phyloP scores from a whole-genome alignment of 2,329 filamentous ascomycete genomes.

The Calonectria pauciramosa region DNA sequence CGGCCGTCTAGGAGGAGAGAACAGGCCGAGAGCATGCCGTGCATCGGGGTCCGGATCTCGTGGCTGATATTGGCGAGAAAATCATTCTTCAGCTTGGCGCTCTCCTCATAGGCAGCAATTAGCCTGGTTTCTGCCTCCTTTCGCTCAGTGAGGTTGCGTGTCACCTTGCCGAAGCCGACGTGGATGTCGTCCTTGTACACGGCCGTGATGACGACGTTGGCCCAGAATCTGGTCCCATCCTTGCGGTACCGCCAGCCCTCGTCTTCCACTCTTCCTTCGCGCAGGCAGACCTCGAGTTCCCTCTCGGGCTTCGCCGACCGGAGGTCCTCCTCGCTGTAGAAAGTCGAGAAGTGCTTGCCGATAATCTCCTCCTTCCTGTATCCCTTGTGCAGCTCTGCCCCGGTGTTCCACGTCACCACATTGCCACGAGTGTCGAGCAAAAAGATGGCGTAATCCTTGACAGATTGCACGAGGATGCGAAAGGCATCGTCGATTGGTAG shows the following conservation, averaged over 20 bases:
- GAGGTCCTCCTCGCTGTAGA: slow-evolving; percentile 67
- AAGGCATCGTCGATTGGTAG: slow-evolving; percentile 67
- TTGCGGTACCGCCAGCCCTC: slow-evolving; percentile 72
- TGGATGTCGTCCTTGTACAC: slow-evolving; percentile 66
- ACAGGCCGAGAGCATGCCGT: slow-evolving; percentile 72
- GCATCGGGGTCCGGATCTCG: slow-evolving; percentile 75
- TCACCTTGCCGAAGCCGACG: slow-evolving; percentile 71
- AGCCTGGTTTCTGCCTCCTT: slow-evolving; percentile 67
- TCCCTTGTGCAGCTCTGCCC: slow-evolving; percentile 68
- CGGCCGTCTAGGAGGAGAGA: slow-evolving; percentile 68
- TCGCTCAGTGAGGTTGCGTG: slow-evolving; percentile 69
- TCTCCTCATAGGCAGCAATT: slow-evolving; percentile 71
- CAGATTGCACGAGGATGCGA: slow-evolving; percentile 71
- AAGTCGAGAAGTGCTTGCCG: slow-evolving; percentile 69
- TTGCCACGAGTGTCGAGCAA: slow-evolving; percentile 69
- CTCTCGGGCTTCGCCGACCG: slow-evolving; percentile 62
- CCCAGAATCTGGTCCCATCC: slow-evolving; percentile 72
- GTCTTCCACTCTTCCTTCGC: slow-evolving; percentile 69
- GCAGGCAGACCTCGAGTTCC: slow-evolving; percentile 66
- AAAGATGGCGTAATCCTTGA: slow-evolving; percentile 75
- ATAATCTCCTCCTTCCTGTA: slow-evolving; percentile 68
- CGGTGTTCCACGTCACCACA: slow-evolving; percentile 70
- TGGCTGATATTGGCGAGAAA: slow-evolving; percentile 76
- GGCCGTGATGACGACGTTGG: slow-evolving; percentile 71
- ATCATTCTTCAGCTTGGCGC: slow-evolving; percentile 73